Conservation (phyloP, 116 monocot species). For the Trichopus zeylanicus region DNA sequence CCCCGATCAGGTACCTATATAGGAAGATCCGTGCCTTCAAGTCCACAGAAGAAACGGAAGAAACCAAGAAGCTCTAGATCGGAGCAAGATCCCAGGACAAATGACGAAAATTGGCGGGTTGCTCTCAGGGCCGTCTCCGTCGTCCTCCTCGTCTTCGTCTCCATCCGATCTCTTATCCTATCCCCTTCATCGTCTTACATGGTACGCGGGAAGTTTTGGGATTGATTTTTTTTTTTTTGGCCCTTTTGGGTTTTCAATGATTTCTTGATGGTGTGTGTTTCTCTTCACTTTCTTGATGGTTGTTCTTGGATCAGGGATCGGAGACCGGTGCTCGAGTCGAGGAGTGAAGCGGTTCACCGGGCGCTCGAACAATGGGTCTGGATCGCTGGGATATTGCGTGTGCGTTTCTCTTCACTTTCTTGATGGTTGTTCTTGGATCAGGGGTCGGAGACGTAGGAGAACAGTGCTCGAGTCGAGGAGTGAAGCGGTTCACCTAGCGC, state of each 20-base stretch:
- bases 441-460: slow-evolving; percentile 92
- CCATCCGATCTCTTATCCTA: slow-evolving; percentile 21
- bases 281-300: no score
- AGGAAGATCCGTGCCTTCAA: no score
- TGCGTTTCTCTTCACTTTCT: slow-evolving; percentile 14
- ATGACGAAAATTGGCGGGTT: background rate
- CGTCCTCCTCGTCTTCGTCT: slow-evolving; percentile 12
- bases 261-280: no score
- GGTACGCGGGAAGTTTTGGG: slow-evolving; percentile 16
- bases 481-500: slow-evolving; percentile 62
- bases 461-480: slow-evolving; percentile 61
- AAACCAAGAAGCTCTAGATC: background rate
- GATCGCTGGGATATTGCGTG: slow-evolving; percentile 69
- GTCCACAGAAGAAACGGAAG: no score
- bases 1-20: no score
- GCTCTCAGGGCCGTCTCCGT: background rate
- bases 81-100: no score
- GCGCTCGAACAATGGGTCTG: slow-evolving; percentile 49
- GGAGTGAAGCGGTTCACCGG: slow-evolving; percentile 70
- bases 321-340: slow-evolving; percentile 60
- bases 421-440: slow-evolving; percentile 6
- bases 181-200: slow-evolving; percentile 82
- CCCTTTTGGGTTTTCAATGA: background rate
- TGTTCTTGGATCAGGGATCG: slow-evolving; percentile 45
- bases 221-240: background rate